Conservation (phyloP, 176 grass and related monocot genomes). For the Avena atlantica region DNA sequence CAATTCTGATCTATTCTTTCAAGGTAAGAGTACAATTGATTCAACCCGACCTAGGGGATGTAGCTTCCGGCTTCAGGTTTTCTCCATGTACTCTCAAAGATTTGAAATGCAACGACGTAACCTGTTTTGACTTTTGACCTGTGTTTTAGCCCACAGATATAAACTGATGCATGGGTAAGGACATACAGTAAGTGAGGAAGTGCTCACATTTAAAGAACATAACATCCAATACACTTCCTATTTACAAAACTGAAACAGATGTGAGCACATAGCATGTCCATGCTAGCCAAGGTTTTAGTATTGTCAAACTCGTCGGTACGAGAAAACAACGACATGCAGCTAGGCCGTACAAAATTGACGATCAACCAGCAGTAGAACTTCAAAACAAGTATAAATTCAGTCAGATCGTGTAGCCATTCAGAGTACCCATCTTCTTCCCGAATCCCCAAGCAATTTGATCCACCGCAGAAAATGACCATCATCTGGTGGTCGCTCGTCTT, state of each 20-base stretch:
- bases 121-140: background rate
- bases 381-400: background rate
- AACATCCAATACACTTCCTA: too few species aligned
- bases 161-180: background rate
- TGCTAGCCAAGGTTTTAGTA: background rate
- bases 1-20: too few species aligned
- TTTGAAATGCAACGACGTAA: background rate
- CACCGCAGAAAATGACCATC: background rate
- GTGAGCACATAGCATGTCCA: too few species aligned
- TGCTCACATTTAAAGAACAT: too few species aligned
- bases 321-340: background rate
- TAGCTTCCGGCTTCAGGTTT: background rate
- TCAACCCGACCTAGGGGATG: background rate
- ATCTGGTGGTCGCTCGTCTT: background rate
- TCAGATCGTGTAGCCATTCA: background rate
- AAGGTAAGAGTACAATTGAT: background rate
- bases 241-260: too few species aligned
- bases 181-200: background rate
- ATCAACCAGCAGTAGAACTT: background rate
- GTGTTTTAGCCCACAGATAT: background rate
- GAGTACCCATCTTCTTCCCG: background rate
- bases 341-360: background rate
- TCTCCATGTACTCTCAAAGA: background rate
- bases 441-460: background rate
- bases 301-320: conserved; percentile 22